phyloP scores from a whole-genome alignment of 805 yeast species.

The Suhomyces sp. region DNA sequence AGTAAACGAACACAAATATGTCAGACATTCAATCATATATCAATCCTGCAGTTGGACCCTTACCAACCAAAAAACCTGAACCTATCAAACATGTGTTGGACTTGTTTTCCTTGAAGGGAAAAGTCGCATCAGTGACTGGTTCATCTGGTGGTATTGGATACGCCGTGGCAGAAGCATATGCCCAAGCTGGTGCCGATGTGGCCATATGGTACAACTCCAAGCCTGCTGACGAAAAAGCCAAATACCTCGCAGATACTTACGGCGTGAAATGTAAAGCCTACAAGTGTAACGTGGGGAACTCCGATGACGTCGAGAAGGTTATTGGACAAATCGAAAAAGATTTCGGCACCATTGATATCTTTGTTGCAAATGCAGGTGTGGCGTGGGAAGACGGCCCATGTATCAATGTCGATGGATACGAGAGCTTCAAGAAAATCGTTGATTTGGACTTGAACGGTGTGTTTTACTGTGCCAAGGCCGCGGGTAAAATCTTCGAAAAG shows the following conservation, averaged over 20 bases:
- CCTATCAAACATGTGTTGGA: slow-evolving; percentile 55
- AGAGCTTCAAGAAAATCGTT: slow-evolving; percentile 33
- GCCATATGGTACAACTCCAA: slow-evolving; percentile 62
- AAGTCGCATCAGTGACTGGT: slow-evolving; percentile 83
- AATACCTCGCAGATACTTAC: slow-evolving; percentile 51
- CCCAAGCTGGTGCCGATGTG: slow-evolving; percentile 85
- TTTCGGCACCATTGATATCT: slow-evolving; percentile 77
- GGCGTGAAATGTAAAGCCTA: slow-evolving; percentile 63
- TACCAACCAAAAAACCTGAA: slow-evolving; percentile 55
- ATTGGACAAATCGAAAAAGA: slow-evolving; percentile 55
- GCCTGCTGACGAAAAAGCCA: slow-evolving; percentile 60
- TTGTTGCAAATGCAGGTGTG: slow-evolving; percentile 89
- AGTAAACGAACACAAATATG: neutral
- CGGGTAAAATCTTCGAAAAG: slow-evolving; percentile 38
- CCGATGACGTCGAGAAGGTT: slow-evolving; percentile 47
- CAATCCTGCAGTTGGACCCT: slow-evolving; percentile 42
- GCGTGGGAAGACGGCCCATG: slow-evolving; percentile 42
- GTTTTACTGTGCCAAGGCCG: slow-evolving; percentile 42
- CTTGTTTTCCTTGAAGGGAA: slow-evolving; percentile 74
- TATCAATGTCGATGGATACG: slow-evolving; percentile 35
- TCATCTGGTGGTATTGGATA: slow-evolving; percentile 80
- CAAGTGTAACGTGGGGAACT: slow-evolving; percentile 54
- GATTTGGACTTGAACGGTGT: slow-evolving; percentile 42
- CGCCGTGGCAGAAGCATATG: slow-evolving; percentile 77
- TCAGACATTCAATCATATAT: slow-evolving; percentile 13